Conservation (phyloP, 768 basidiomycete genomes). For the Boletus insuetus region DNA sequence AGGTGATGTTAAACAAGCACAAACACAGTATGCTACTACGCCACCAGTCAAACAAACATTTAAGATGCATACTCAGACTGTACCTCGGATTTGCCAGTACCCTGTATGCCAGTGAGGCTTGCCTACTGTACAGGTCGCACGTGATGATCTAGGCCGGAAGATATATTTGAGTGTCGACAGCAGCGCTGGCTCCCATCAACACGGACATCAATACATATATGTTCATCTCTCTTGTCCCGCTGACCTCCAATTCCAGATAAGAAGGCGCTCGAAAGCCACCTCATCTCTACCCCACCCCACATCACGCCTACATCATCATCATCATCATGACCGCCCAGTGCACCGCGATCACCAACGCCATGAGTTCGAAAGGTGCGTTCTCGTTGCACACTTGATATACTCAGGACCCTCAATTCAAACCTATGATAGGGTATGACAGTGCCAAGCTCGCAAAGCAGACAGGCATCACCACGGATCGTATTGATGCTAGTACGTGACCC, state of each 20-base stretch:
- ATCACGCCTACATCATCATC: constrained; percentile 29
- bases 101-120: no score
- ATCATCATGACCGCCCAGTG: constrained; percentile 46
- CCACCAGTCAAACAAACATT: no score
- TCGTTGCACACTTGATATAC: background rate
- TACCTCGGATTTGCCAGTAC: no score
- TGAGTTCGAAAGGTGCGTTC: constrained; percentile 44
- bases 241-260: constrained; percentile 12
- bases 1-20: constrained; percentile 14
- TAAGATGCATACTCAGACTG: no score
- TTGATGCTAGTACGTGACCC: constrained; percentile 49
- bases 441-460: constrained; percentile 45
- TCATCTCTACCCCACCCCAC: constrained; percentile 1
- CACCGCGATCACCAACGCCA: constrained; percentile 53
- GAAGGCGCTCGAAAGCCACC: background rate
- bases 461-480: constrained; percentile 42
- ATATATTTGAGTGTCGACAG: no score
- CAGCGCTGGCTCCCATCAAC: background rate
- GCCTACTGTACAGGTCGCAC: background rate
- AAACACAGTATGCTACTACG: constrained; percentile 7
- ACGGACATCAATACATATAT: constrained; percentile 2
- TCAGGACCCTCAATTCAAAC: background rate
- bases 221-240: constrained; percentile 13
- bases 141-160: background rate
- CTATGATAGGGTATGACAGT: constrained; percentile 1